Evolutionary conservation across 176 grass and related monocot species (phyloP), one percentile per base, ranked within the genome.

Genomic region (Rhynchospora tenuis): DNA sequence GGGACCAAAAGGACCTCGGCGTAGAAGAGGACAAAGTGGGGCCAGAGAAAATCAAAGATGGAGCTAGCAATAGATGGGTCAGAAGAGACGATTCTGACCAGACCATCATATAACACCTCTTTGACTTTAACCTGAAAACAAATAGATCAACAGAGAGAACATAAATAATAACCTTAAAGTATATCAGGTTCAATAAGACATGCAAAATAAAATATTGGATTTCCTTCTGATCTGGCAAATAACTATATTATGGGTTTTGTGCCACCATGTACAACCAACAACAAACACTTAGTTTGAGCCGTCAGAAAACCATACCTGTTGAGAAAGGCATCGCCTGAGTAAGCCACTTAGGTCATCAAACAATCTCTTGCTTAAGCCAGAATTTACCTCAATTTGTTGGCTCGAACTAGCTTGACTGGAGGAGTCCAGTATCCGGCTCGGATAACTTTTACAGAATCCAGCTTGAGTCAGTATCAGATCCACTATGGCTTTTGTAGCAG

Each of bases 341-440:
- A 97, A 76, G 52, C 94, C 94, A 85, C 88, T 90, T 60, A 97
- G 84, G 58, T 94, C 94, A 50, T 88, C 88, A 92, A 97, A 97
- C 28, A 97, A 91, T 82, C 72, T 58, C 61, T 86, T 81, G 50
- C 84, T 78, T 85, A 84, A 69, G 51, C 84, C 86, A 58, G 59
- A 23, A 67, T 89, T 87, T 83, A 85, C 75, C 61, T 94, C 92
- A 73, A 84, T 88, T 83, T 86, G 88, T 65, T 94, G 94, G 85
- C 92, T 97, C 57, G 85, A 97, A 85, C 92, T 97, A 58, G 94
- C 82, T 83, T 97, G 92, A 70, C 92, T 94, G 29, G 92, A 94
- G 24, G 90, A 97, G 5, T 92, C 92, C 78, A 90, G 69, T 75
- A 94, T 78, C 79, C 71, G 68, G 83, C 80, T 89, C 44, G 85